A percentile compares a stretch with the other conserved stretches of the same genome.
phyloP scores from a whole-genome alignment of 441 rosid species.

The Gossypium schwendimanii region DNA sequence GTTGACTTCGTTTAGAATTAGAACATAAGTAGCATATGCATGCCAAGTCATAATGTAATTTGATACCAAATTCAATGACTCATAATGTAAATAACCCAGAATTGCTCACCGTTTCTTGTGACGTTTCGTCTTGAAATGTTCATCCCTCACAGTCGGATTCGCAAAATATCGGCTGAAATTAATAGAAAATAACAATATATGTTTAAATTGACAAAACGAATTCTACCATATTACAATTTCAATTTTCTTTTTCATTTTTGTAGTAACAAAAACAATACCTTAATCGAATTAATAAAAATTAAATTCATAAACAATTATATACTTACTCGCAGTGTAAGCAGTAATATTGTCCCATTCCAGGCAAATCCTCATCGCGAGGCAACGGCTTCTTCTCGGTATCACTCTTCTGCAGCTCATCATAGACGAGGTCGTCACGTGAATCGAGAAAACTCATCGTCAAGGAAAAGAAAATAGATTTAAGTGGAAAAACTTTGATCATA shows the following conservation, averaged over 20 bases:
- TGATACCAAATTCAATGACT: no score
- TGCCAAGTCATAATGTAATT: no score
- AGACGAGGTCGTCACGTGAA: conserved; percentile 36
- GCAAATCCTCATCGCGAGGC: conserved; percentile 76
- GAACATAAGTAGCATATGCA: no score
- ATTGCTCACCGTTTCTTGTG: conserved; percentile 72
- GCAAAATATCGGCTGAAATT: conserved; percentile 71
- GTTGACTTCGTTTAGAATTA: no score
- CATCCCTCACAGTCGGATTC: conserved; percentile 49
- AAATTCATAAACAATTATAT: not conserved
- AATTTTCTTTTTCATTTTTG: not conserved
- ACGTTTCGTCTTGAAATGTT: conserved; percentile 82
- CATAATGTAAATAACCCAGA: no score
- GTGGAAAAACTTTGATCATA: not conserved
- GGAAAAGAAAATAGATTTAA: conserved; percentile 13
- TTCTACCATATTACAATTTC: not conserved
- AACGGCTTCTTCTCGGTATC: conserved; percentile 41
- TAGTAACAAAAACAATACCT: not conserved
- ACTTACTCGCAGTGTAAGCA: conserved; percentile 95
- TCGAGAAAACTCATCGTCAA: conserved; percentile 26
- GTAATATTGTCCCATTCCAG: conserved; percentile 94
- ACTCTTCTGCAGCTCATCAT: conserved; percentile 64
- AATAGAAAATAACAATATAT: conserved; percentile 5
- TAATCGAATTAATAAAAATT: not conserved
- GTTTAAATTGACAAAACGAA: not conserved